Conservation (phyloP, 305 asterid species). For the Fraxinus angustifolia region DNA sequence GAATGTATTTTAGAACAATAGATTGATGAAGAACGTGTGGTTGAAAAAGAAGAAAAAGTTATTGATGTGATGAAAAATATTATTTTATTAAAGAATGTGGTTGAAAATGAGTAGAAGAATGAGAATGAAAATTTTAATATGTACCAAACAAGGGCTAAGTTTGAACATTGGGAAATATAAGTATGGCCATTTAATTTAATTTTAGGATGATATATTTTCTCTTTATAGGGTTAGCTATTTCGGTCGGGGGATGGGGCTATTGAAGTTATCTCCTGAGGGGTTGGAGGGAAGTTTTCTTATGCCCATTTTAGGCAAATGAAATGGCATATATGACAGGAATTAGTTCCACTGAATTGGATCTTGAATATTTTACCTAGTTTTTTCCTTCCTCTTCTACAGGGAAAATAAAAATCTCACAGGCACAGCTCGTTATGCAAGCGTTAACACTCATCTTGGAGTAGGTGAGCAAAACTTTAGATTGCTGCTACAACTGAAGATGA, state of each 20-base stretch:
- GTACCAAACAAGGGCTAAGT: neutral
- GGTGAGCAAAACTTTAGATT: slow-evolving; percentile 33
- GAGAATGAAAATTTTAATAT: too few relatives aligned
- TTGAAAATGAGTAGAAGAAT: too few relatives aligned
- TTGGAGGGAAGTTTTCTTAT: neutral
- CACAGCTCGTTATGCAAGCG: slow-evolving; percentile 63
- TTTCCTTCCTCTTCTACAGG: slow-evolving; percentile 27
- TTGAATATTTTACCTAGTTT: neutral
- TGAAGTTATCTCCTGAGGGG: neutral
- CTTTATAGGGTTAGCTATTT: neutral
- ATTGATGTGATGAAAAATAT: too few relatives aligned
- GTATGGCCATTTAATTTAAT: neutral
- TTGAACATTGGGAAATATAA: neutral
- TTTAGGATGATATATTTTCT: neutral
- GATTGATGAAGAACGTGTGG: too few relatives aligned
- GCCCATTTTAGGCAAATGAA: neutral
- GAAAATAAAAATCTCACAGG: slow-evolving; percentile 64
- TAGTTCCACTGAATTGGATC: neutral
- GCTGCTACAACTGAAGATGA: neutral
- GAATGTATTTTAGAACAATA: too few relatives aligned
- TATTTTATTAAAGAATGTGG: too few relatives aligned
- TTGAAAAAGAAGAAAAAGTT: too few relatives aligned
- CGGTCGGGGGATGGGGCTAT: neutral
- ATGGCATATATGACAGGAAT: neutral
- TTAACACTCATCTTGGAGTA: slow-evolving; percentile 56